A percentile compares a stretch with the other conserved stretches of the same genome.
Conservation (phyloP, 2,329 filamentous ascomycete species). For the Alternaria metachromatica region DNA sequence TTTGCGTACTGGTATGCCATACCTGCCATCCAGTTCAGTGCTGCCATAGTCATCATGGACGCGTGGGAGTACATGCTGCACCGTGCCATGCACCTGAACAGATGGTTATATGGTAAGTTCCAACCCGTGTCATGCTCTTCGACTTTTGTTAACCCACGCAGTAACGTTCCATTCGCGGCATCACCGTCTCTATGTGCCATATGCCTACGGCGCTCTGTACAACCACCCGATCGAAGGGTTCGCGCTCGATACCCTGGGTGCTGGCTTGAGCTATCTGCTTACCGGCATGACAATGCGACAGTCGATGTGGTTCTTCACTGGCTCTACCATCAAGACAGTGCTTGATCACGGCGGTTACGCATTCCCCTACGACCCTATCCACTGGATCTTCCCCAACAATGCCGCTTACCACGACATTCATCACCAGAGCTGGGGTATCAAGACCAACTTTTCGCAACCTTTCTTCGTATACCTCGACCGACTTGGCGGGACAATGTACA, state of each 20-base stretch:
- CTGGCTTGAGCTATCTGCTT: conserved; percentile 81
- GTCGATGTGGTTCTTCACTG: conserved; percentile 86
- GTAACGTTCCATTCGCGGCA: conserved; percentile 92
- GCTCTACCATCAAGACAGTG: conserved; percentile 92
- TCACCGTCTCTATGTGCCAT: conserved; percentile 96
- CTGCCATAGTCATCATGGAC: conserved; percentile 80
- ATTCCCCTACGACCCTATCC: conserved; percentile 94
- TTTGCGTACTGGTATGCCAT: conserved; percentile 80
- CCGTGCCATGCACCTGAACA: conserved; percentile 95
- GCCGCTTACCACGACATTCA: conserved; percentile 97
- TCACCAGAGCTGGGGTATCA: conserved; percentile 99
- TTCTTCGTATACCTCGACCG: conserved; percentile 97
- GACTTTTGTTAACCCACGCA: conserved; percentile 46
- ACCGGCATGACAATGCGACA: conserved; percentile 84
- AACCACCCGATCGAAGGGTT: conserved; percentile 97
- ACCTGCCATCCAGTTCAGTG: conserved; percentile 76
- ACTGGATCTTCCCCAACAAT: conserved; percentile 92
- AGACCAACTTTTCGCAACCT: conserved; percentile 88
- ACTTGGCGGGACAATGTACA: conserved; percentile 81
- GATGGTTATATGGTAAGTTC: conserved; percentile 89
- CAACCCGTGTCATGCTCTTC: not conserved
- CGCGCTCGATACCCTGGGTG: conserved; percentile 87
- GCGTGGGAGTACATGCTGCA: conserved; percentile 99
- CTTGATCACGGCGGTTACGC: conserved; percentile 97
- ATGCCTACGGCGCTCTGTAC: conserved; percentile 95